phyloP scores from a whole-genome alignment of 2,329 filamentous ascomycete species.

The Emmonsia crescens region DNA sequence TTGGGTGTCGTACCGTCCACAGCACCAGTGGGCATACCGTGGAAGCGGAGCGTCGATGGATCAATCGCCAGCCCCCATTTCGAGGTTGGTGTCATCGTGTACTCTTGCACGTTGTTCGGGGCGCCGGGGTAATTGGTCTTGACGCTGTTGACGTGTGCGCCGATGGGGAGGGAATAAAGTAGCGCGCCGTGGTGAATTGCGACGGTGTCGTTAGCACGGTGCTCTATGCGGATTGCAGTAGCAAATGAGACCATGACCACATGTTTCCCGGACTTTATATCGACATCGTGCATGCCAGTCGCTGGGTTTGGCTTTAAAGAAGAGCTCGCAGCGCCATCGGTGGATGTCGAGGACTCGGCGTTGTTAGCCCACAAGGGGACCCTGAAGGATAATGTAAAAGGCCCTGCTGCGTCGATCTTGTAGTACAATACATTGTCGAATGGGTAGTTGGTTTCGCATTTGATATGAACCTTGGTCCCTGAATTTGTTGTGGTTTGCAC shows the following conservation, averaged over 20 bases:
- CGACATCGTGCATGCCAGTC: constrained; percentile 30
- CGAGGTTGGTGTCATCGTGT: constrained; percentile 25
- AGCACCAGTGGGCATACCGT: constrained; percentile 13
- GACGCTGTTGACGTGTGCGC: constrained; percentile 18
- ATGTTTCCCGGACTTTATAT: constrained; percentile 24
- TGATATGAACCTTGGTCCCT: constrained; percentile 30
- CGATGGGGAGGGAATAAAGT: constrained; percentile 35
- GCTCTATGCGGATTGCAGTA: constrained; percentile 22
- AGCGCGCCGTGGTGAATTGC: constrained; percentile 36
- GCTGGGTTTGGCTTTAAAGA: constrained; percentile 21
- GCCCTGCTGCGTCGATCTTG: constrained; percentile 24
- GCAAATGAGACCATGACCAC: constrained; percentile 26
- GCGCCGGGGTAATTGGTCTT: constrained; percentile 20
- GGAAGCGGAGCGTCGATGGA: constrained; percentile 25
- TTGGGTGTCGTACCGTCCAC: not conserved
- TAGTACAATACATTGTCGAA: constrained; percentile 34
- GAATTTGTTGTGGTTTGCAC: constrained; percentile 30
- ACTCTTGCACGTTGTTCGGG: constrained; percentile 23
- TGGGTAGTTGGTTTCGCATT: constrained; percentile 42
- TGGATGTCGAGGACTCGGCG: constrained; percentile 16
- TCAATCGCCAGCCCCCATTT: constrained; percentile 24
- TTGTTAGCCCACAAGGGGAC: constrained; percentile 35
- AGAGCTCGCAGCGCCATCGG: constrained; percentile 14
- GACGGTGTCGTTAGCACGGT: constrained; percentile 34
- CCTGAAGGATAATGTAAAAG: constrained; percentile 37